Evolutionary conservation across 305 asterid species (phyloP), one percentile per base, ranked within the genome.

Genomic region (Fraxinus xanthoxyloides): DNA sequence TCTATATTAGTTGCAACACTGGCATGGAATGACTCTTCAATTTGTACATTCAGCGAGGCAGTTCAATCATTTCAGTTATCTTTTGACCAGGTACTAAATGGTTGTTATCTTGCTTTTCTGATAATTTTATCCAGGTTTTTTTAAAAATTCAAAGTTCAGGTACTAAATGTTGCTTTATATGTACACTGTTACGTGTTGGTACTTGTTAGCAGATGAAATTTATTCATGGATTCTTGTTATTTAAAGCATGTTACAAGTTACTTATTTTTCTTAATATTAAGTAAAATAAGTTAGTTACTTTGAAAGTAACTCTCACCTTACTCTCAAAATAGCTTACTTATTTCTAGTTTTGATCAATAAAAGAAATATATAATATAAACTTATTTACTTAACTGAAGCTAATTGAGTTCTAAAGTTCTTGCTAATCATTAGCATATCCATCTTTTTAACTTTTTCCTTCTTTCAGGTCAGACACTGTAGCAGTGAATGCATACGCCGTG

Each of bases 21-120:
- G 82, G 98, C 98, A 76, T 94, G 98, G 98, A 89, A 90, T 79
- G 91, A 90, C 82, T 86, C 93, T 72, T 91, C 90, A 40, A 76
- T 90, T 46, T 82, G 92, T 85, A 92, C 88, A 30, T 91, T 91
- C 59, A 79, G 81, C 67, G 93, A 96, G 85, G 95, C 97, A 77
- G 79, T 90, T 85, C 90, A 85, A 76, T 77, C 81, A 23, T 92
- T 86, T 81, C 89, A 89, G 81, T 87, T 77, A 77, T 83, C 92
- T 84, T 90, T 89, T 80, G 88, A 86, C 85, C 98, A 96, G 98
- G 98, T 94, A 91, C 51, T 86, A 30, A 77, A 80, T 78, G 84
- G 61, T 84, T 80, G 70, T 70, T 67, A 69, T 76, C 67, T 78
- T 82, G 26, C 19, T 63, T 79, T 76, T 48, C 59, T 72, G 5